phyloP scores from a whole-genome alignment of 306 rosid species.

The Biancaea sappan region DNA sequence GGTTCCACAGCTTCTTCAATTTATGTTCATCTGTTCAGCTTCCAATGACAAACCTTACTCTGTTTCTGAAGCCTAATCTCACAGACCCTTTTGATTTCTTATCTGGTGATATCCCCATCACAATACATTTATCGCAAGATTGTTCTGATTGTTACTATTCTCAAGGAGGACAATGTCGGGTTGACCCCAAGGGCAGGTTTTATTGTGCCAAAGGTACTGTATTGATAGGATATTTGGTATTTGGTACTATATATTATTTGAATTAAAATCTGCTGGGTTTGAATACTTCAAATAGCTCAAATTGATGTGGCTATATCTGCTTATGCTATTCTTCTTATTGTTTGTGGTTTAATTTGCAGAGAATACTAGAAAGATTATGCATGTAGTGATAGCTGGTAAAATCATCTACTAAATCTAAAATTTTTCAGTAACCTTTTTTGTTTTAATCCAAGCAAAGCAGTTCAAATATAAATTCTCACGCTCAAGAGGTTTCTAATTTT shows the following conservation, averaged over 20 bases:
- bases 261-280: background rate
- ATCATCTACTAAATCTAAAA: background rate
- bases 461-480: background rate
- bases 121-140: background rate
- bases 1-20: background rate
- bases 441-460: background rate
- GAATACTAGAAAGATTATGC: background rate
- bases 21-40: slow-evolving; percentile 30
- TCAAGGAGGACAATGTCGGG: slow-evolving; percentile 32
- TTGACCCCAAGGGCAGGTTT: slow-evolving; percentile 8
- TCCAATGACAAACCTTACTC: background rate
- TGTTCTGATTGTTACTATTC: slow-evolving; percentile 29
- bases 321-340: background rate
- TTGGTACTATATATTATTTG: background rate
- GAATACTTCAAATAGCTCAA: background rate
- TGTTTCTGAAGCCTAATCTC: background rate
- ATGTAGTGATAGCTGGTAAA: background rate
- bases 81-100: background rate
- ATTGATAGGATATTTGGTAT: background rate
- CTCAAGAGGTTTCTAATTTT: background rate
- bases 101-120: slow-evolving; percentile 15
- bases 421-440: background rate
- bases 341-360: background rate
- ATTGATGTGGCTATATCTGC: background rate
- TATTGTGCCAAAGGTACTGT: slow-evolving; percentile 34